Evolutionary conservation across 1,284 basidiomycete species (phyloP).

Genomic region (Tilletia walkeri): DNA sequence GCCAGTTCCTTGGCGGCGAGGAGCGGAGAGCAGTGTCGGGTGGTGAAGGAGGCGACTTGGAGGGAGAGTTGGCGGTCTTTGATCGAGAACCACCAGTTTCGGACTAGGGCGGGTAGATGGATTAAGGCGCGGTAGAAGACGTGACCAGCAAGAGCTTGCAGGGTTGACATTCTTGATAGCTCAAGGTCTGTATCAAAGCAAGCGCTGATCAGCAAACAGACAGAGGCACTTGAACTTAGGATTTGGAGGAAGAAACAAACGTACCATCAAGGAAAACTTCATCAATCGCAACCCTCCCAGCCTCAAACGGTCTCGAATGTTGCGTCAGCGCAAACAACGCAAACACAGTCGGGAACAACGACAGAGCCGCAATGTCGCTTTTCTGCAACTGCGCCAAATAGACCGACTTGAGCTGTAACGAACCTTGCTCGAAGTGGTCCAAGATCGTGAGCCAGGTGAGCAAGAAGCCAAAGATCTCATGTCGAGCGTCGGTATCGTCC

Average conservation of each 20-base stretch:
- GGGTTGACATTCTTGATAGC: conserved; percentile 46
- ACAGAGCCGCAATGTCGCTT: conserved; percentile 65
- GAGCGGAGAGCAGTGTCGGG: conserved; percentile 83
- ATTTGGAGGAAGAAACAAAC: conserved; percentile 45
- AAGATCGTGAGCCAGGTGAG: conserved; percentile 86
- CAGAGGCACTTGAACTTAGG: not conserved
- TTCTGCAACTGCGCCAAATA: conserved; percentile 83
- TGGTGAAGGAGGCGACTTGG: conserved; percentile 74
- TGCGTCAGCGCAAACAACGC: conserved; percentile 60
- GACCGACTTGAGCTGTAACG: conserved; percentile 72
- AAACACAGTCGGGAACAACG: conserved; percentile 75
- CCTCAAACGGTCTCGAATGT: conserved; percentile 65
- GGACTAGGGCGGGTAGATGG: conserved; percentile 54
- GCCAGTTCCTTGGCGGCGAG: conserved; percentile 80
- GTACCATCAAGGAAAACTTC: conserved; percentile 78
- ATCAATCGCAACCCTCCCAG: conserved; percentile 79
- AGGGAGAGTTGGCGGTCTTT: conserved; percentile 83
- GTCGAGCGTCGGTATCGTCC: conserved; percentile 28
- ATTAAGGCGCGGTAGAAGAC: conserved; percentile 63
- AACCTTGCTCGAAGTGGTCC: conserved; percentile 83
- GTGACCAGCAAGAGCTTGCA: conserved; percentile 77
- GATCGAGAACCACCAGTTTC: conserved; percentile 79
- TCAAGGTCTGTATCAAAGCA: conserved; percentile 26
- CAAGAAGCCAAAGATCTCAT: conserved; percentile 60
- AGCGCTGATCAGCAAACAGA: not conserved